Percentiles rank a stretch among this genome's conserved stretches.
Conservation (phyloP, 2,329 filamentous ascomycete species). For the Colletotrichum liriopes region DNA sequence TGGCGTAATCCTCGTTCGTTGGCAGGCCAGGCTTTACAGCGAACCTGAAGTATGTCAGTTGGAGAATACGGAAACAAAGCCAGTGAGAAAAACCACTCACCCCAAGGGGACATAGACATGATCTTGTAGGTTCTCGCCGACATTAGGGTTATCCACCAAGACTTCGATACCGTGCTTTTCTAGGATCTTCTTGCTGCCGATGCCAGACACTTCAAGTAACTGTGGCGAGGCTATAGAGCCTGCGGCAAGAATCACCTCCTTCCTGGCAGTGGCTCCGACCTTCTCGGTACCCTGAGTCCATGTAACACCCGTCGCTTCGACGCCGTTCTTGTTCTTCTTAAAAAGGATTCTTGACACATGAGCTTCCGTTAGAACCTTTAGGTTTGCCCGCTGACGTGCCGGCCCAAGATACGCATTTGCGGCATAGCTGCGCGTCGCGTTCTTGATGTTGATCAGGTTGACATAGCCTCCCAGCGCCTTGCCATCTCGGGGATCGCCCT, state of each 20-base stretch:
- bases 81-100: background rate
- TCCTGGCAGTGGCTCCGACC: conserved; percentile 44
- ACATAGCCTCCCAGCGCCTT: conserved; percentile 40
- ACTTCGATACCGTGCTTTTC: conserved; percentile 49
- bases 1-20: conserved; percentile 37
- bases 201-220: conserved; percentile 73
- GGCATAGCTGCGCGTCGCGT: conserved; percentile 46
- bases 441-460: conserved; percentile 45
- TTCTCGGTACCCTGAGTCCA: conserved; percentile 18
- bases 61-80: fast-evolving
- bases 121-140: conserved; percentile 58
- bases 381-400: conserved; percentile 43
- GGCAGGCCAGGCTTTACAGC: conserved; percentile 29
- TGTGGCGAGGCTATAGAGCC: conserved; percentile 72
- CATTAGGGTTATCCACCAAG: conserved; percentile 53
- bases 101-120: conserved; percentile 46
- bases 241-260: conserved; percentile 72
- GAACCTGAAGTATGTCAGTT: conserved; percentile 21
- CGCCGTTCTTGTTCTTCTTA: conserved; percentile 9
- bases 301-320: conserved; percentile 44
- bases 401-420: conserved; percentile 46
- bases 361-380: conserved; percentile 47
- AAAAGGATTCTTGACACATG: conserved; percentile 44
- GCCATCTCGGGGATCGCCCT: conserved; percentile 44
- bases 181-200: conserved; percentile 62